These are phyloP conservation scores for Umbellularia californica DNA, from an alignment of 164 flowering plant genomes.

Conservation along the genomic window DNA sequence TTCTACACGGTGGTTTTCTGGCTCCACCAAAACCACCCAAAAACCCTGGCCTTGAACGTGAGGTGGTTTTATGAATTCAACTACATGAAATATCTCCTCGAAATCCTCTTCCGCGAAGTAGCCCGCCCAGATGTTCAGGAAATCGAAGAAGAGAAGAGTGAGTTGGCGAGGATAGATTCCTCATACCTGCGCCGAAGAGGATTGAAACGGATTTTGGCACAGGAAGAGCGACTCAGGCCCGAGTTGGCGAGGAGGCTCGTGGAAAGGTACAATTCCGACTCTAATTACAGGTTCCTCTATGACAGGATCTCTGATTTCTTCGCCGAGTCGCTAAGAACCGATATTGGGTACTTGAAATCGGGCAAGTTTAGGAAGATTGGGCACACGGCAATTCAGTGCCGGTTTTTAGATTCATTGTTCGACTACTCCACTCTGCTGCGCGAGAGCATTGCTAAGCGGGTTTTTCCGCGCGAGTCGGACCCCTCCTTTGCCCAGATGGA, in stretches of 20 bases:
- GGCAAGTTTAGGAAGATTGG: conserved; percentile 18
- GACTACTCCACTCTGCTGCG: conserved; percentile 29
- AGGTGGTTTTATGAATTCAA: conserved; percentile 24
- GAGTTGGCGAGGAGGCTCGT: conserved; percentile 10
- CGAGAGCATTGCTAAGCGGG: conserved; percentile 40
- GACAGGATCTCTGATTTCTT: conserved; percentile 24
- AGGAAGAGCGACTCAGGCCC: no score
- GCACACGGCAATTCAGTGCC: conserved; percentile 28
- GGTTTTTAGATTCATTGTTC: conserved; percentile 23
- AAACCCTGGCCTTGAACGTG: conserved; percentile 30
- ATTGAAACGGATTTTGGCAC: no score
- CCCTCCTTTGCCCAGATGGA: conserved; percentile 32
- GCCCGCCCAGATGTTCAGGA: conserved; percentile 20
- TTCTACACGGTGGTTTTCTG: conserved; percentile 33
- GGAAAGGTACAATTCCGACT: conserved; percentile 23
- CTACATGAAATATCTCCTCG: conserved; percentile 29
- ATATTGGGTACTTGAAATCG: conserved; percentile 15
- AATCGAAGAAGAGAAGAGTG: no score
- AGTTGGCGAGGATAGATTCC: no score
- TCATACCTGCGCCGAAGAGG: no score
- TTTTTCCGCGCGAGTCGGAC: conserved; percentile 32
- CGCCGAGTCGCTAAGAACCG: conserved; percentile 17
- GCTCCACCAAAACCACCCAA: conserved; percentile 38
- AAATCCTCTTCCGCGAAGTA: conserved; percentile 27
- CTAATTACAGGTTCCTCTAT: conserved; percentile 26